phyloP scores from a whole-genome alignment of 2,329 filamentous ascomycete genomes.

The Botrytis paeoniae region DNA sequence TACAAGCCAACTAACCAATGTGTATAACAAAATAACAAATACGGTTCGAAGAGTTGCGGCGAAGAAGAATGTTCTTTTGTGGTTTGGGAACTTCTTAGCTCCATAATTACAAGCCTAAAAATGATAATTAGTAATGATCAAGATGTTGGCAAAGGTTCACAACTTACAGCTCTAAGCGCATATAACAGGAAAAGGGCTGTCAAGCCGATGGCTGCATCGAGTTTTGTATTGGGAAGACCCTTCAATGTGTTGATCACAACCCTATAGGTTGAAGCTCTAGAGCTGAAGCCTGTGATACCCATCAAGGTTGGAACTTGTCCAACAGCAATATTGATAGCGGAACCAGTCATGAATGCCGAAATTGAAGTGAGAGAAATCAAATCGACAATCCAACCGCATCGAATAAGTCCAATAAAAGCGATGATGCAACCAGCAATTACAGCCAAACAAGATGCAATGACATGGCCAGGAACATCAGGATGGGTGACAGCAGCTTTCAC shows the following conservation, averaged over 20 bases:
- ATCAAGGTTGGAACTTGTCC: constrained; percentile 82
- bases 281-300: constrained; percentile 69
- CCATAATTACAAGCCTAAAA: constrained; percentile 54
- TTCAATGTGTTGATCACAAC: constrained; percentile 83
- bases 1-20: constrained; percentile 80
- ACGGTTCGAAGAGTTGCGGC: constrained; percentile 84
- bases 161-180: constrained; percentile 55
- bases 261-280: constrained; percentile 72
- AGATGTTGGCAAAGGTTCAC: too few species aligned
- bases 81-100: constrained; percentile 66
- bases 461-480: constrained; percentile 58
- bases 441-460: constrained; percentile 75
- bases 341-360: constrained; percentile 95
- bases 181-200: constrained; percentile 78
- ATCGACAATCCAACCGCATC: constrained; percentile 87
- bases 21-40: constrained; percentile 90
- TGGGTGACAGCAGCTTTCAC: constrained; percentile 54
- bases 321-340: constrained; percentile 80
- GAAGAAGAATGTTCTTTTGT: constrained; percentile 81
- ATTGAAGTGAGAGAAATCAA: constrained; percentile 88
- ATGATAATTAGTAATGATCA: not conserved
- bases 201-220: constrained; percentile 90
- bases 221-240: constrained; percentile 59
- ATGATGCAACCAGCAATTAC: constrained; percentile 77
- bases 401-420: constrained; percentile 71